Percentiles rank a stretch among this genome's conserved stretches.
Evolutionary conservation across 768 basidiomycete species (phyloP).

Genomic region (Trametes meyenii): DNA sequence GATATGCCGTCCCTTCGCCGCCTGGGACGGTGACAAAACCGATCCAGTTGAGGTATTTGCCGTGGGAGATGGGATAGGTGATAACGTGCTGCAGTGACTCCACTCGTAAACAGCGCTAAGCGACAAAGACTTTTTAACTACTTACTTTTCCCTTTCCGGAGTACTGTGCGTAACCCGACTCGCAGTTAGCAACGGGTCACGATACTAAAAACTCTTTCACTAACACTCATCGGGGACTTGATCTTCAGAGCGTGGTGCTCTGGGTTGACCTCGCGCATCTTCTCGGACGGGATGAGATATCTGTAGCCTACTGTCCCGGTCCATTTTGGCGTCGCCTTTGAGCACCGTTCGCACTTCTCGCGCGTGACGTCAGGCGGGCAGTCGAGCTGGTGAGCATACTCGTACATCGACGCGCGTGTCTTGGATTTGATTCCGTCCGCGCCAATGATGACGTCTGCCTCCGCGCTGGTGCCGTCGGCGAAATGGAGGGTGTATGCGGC

Average conservation of each 20-base stretch:
- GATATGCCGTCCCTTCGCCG: slow-evolving; percentile 28
- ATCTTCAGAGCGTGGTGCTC: slow-evolving; percentile 18
- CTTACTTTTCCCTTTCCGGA: slow-evolving; percentile 27
- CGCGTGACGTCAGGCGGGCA: slow-evolving; percentile 1
- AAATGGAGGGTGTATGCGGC: slow-evolving; percentile 23
- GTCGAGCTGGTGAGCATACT: slow-evolving; percentile 18
- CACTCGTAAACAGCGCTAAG: background rate
- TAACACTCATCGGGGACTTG: slow-evolving; percentile 14
- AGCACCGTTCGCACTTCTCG: slow-evolving; percentile 19
- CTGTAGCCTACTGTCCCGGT: slow-evolving; percentile 33
- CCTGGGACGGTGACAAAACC: slow-evolving; percentile 28
- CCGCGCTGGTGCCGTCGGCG: slow-evolving; percentile 27
- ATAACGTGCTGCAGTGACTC: slow-evolving; percentile 28
- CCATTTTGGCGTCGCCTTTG: slow-evolving; percentile 28
- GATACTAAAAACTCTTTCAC: background rate
- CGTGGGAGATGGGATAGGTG: slow-evolving; percentile 32
- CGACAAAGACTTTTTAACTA: background rate
- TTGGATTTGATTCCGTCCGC: slow-evolving; percentile 35
- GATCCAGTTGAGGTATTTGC: slow-evolving; percentile 29
- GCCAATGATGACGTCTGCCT: slow-evolving; percentile 32
- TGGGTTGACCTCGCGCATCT: slow-evolving; percentile 25
- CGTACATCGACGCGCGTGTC: slow-evolving; percentile 29
- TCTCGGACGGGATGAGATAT: slow-evolving; percentile 29
- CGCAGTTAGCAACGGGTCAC: background rate
- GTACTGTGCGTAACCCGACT: slow-evolving; percentile 14